Conservation (phyloP, 1,139 yeast genomes). For the Hemisphaericaspora lyxosophila region DNA sequence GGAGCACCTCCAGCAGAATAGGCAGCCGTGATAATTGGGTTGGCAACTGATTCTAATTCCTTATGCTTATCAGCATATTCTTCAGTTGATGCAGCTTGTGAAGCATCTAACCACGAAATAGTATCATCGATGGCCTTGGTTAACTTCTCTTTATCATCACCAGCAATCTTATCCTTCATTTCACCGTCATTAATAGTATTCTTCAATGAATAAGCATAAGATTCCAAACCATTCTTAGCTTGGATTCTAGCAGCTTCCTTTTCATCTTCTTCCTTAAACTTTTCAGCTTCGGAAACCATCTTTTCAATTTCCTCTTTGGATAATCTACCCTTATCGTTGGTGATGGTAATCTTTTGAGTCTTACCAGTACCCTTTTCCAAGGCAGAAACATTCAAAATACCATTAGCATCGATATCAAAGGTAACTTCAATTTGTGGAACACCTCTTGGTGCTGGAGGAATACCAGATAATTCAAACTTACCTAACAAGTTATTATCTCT, state of each 20-base stretch:
- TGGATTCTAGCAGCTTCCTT: constrained; percentile 37
- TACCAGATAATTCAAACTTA: constrained; percentile 89
- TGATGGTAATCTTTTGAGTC: constrained; percentile 39
- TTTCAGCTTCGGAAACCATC: constrained; percentile 49
- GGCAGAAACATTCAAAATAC: constrained; percentile 91
- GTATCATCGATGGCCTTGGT: constrained; percentile 44
- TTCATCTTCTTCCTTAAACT: constrained; percentile 39
- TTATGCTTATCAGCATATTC: constrained; percentile 62
- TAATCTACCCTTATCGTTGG: constrained; percentile 50
- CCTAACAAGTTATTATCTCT: constrained; percentile 94
- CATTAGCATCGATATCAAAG: constrained; percentile 89
- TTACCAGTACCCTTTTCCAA: constrained; percentile 91
- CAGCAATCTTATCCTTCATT: constrained; percentile 51
- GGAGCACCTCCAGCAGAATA: constrained; percentile 42
- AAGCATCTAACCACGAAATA: constrained; percentile 49
- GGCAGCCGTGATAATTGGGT: constrained; percentile 65
- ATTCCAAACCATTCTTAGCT: constrained; percentile 84
- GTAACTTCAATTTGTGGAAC: constrained; percentile 95
- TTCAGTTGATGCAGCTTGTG: constrained; percentile 52
- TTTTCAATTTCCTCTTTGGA: constrained; percentile 50
- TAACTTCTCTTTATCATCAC: constrained; percentile 46
- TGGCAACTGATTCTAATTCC: constrained; percentile 63
- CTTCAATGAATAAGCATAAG: constrained; percentile 82
- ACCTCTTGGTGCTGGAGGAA: constrained; percentile 98
- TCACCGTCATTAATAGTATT: constrained; percentile 52